Percentiles rank a stretch among this genome's conserved stretches.
phyloP scores from a whole-genome alignment of 1,284 basidiomycete genomes.

The Fistulinella cinereoalba region DNA sequence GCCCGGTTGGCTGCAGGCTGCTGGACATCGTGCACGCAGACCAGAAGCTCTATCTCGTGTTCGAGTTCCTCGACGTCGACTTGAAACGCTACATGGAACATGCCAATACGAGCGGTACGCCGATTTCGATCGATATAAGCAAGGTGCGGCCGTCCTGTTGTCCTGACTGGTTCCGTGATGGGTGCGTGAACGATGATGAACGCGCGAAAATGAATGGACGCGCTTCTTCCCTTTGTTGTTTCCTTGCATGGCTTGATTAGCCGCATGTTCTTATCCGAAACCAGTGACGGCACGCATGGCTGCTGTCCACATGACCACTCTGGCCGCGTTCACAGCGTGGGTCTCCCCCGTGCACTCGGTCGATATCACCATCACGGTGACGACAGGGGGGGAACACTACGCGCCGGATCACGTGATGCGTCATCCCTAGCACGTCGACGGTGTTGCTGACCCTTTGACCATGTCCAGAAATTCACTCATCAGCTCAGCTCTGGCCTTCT shows the following conservation, averaged over 20 bases:
- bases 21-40: slow-evolving; percentile 97
- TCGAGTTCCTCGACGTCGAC: slow-evolving; percentile 94
- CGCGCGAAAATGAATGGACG: slow-evolving; percentile 17
- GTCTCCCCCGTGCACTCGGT: too few relatives aligned
- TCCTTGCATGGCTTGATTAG: slow-evolving; percentile 24
- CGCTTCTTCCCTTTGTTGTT: slow-evolving; percentile 18
- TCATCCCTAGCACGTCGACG: slow-evolving; percentile 1
- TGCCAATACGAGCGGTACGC: slow-evolving; percentile 67
- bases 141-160: slow-evolving; percentile 57
- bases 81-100: slow-evolving; percentile 96
- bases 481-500: slow-evolving; percentile 86
- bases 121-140: slow-evolving; percentile 75
- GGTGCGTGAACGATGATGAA: slow-evolving; percentile 3
- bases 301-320: neutral
- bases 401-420: slow-evolving; percentile 30
- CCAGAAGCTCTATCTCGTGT: slow-evolving; percentile 95
- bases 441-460: slow-evolving; percentile 7
- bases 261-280: slow-evolving; percentile 3
- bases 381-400: slow-evolving; percentile 18
- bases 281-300: neutral
- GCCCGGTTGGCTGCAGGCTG: slow-evolving; percentile 54
- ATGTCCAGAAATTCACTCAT: slow-evolving; percentile 79
- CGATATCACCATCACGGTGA: slow-evolving; percentile 21
- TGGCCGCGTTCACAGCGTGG: slow-evolving; percentile 12
- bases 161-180: too few relatives aligned